Evolutionary conservation across 2,329 filamentous ascomycete species (phyloP).

Genomic region (Microdochium bolleyi): DNA sequence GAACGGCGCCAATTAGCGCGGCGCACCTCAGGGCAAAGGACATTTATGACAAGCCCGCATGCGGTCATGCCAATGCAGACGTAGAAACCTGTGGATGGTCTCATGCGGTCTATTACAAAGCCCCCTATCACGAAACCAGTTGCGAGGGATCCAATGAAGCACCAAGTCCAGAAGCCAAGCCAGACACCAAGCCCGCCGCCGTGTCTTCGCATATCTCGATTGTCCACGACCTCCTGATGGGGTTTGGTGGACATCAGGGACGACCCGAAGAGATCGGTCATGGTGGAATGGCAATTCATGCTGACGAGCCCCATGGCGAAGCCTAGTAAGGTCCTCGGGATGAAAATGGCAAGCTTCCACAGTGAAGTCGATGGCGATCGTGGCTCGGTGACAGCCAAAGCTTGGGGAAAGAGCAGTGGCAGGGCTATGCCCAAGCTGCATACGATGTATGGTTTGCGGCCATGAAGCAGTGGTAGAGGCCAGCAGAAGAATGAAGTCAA

Average conservation of each 20-base stretch:
- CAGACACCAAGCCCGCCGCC: conserved; percentile 75
- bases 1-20: conserved; percentile 61
- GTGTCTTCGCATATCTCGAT: conserved; percentile 62
- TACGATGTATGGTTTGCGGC: conserved; percentile 70
- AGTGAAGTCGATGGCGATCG: conserved; percentile 46
- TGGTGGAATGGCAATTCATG: conserved; percentile 65
- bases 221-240: conserved; percentile 62
- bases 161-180: conserved; percentile 73
- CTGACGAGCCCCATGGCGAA: conserved; percentile 65
- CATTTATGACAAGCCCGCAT: conserved; percentile 58
- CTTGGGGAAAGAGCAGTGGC: conserved; percentile 70
- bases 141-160: conserved; percentile 63
- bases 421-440: conserved; percentile 60
- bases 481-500: conserved; percentile 63
- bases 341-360: conserved; percentile 54
- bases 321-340: conserved; percentile 59
- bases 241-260: conserved; percentile 66
- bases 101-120: conserved; percentile 54
- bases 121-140: conserved; percentile 68
- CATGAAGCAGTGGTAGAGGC: conserved; percentile 68
- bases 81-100: conserved; percentile 70
- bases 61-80: conserved; percentile 61
- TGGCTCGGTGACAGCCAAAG: conserved; percentile 50
- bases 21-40: conserved; percentile 64
- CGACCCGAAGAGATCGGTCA: conserved; percentile 70